Base-by-base conservation (phyloP, 495 filamentous ascomycete species). In the Aspergillus cavernicola region DNA sequence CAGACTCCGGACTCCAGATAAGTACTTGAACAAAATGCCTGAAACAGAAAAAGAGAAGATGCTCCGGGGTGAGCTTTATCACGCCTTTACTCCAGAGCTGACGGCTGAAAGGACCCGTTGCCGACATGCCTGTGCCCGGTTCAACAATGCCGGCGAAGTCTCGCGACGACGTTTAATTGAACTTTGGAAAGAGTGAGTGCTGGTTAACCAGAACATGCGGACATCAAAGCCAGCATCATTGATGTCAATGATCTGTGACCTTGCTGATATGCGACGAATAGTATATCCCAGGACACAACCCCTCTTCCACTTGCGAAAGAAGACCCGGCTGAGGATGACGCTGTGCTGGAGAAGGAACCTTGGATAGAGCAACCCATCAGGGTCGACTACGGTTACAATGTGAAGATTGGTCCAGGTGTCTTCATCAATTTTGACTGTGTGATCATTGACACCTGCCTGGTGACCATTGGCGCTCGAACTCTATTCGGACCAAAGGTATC, bases 391-490 rank as follows among this genome's bases (percentile, higher is more conserved):
- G 90, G 90, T 2, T 82, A 73, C 59, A 90, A 95, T 52, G 68
- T 92, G 39, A 76, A 75, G 45, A 55, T 92, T 19, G 88, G 86
- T 19, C 64, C 78, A 18, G 75, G 77, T 24, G 85, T 88, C 13
- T 96, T 84, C 64, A 75, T 95, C 66, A 95, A 95, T 72, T 85
- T 79, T 64, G 85, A 89, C 69, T 80, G 78, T 50, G 84, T 81
- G 4, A 83, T 90, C 59, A 66, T 95, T 19, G 92, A 97, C 67
- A 92, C 85, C 3, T 87, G 86, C 64, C 59, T 79, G 20, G 84
- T 96, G 43, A 85, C 80, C 6, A 84, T 96, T 44, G 92, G 92
- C 4, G 78, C 84, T 6, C 83, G 91, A 20, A 92, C 89, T 2
- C 70, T 96, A 18, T 73, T 95, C 33, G 92, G 88, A 0, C 89